Base-by-base conservation (phyloP, 2,329 filamentous ascomycete genomes). In the Podosphaera fusca region DNA sequence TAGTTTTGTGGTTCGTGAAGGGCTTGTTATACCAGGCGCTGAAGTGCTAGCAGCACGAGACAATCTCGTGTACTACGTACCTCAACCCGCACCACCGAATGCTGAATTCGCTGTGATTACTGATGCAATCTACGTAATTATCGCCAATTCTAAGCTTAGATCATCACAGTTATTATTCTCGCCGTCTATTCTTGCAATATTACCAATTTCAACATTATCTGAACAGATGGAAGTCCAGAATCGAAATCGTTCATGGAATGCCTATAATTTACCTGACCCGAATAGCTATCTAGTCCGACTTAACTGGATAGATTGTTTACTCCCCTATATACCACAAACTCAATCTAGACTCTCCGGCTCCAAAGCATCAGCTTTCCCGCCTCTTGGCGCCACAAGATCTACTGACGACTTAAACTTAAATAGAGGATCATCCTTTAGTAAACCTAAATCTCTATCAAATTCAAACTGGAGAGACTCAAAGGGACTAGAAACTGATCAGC, bases 111-210 rank as follows among this genome's bases (percentile, higher is more conserved):
- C 80, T 1, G 79, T 80, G 8, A 77, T 95, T 21, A 71, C 96
- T 5, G 82, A 87, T 60, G 86, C 89, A 0, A 78, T 94, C 55
- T 77, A 81, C 29, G 77, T 81, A 51, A 84, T 95, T 53, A 78
- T 95, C 55, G 78, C 81, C 59, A 80, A 86, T 63, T 95, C 90
- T 0, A 83, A 82, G 62, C 85, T 83, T 68, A 79, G 87, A 57
- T 82, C 86, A 8, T 82, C 82, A 61, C 78, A 86, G 63, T 75
- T 86, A 54, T 70, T 84, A 49, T 82, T 78, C 59, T 83, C 84
- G 0, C 82, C 82, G 1, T 76, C 80, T 0, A 79, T 88, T 46
- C 70, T 85, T 57, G 78, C 82, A 29, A 77, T 85, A 9, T 85
- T 87, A 59, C 82, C 82, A 2, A 73, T 74, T 49, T 62, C 66